Base-by-base conservation (phyloP, 164 flowering plant genomes). In the Sextonia rubra region DNA sequence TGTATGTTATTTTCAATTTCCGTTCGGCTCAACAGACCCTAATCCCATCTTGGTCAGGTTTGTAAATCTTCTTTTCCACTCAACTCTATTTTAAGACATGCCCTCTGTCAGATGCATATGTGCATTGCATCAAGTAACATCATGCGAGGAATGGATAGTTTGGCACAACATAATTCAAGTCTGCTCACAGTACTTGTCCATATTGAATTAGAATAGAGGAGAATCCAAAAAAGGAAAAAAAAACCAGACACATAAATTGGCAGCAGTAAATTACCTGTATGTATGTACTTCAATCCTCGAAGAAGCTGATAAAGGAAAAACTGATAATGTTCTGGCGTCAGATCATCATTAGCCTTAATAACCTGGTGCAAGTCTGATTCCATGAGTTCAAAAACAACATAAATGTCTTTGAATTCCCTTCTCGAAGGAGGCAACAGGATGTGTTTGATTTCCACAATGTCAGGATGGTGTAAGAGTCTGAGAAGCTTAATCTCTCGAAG, bases 251-350 rank as follows among this genome's bases (percentile, higher is more conserved):
- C 60, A 61, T 25, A 52, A 1, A 52, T 30, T 72, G 37, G 64
- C n/a, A 52, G 32, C 49, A 72, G 30, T 20, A 25, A 25, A 49
- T 69, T 49, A 94, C 98, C 97, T 86, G 97, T 90, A 83, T 92
- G 97, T 77, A 91, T 92, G 82, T 88, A 94, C 74, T 92, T 92
- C 83, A 92, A 69, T 68, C 97, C 98, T 63, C 97, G 90, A 68
- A 94, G 97, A 73, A 94, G 94, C 87, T 94, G 98, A 83, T 94
- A 94, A 62, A 94, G 91, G 73, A 94, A 94, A 81, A 94, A 94
- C 80, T 90, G 98, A 83, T 92, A 94, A 81, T 92, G 98, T 74
- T 94, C 97, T 11, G 87, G 97, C 0, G 98, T 92, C 88, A 94
- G 84, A 83, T 92, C 97, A 81, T 94, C 98, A 78, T 94, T 94